Percentiles rank a stretch among this genome's conserved stretches.
Evolutionary conservation across 1,139 yeast genomes (phyloP).

Genomic region (Scheffersomyces illinoinensis): DNA sequence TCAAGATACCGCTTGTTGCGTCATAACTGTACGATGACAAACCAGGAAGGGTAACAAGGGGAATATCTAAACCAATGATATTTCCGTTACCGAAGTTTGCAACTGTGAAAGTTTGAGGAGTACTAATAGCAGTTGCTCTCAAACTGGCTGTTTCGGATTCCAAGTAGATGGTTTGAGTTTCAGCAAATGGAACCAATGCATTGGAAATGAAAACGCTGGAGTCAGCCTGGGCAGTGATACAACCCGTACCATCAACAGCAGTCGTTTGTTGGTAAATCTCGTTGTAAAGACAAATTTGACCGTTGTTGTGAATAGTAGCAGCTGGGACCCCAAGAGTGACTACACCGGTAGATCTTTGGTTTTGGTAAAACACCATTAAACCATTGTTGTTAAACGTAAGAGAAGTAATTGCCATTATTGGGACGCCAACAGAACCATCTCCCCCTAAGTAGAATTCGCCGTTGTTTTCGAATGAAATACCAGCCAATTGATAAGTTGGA

Average conservation of each 20-base stretch:
- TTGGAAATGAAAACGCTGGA: conserved; percentile 8
- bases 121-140: conserved; percentile 14
- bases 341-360: conserved; percentile 8
- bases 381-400: conserved; percentile 15
- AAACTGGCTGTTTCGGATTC: conserved; percentile 10
- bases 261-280: conserved; percentile 12
- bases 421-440: conserved; percentile 9
- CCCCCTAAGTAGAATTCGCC: conserved; percentile 12
- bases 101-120: conserved; percentile 22
- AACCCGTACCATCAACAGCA: conserved; percentile 15
- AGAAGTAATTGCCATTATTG: conserved; percentile 11
- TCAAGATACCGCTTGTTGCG: conserved; percentile 16
- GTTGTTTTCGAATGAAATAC: conserved; percentile 11
- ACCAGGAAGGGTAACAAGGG: conserved; percentile 12
- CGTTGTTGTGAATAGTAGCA: conserved; percentile 10
- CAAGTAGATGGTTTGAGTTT: conserved; percentile 14
- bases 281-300: conserved; percentile 15
- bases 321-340: conserved; percentile 8
- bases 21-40: conserved; percentile 10
- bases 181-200: conserved; percentile 7
- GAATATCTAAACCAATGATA: conserved; percentile 21
- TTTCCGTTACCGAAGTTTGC: conserved; percentile 34
- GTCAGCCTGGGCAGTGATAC: conserved; percentile 11
- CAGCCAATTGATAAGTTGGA: conserved; percentile 8
- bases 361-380: conserved; percentile 10